Base-by-base conservation (phyloP, 805 yeast genomes). In the Candida pini region DNA sequence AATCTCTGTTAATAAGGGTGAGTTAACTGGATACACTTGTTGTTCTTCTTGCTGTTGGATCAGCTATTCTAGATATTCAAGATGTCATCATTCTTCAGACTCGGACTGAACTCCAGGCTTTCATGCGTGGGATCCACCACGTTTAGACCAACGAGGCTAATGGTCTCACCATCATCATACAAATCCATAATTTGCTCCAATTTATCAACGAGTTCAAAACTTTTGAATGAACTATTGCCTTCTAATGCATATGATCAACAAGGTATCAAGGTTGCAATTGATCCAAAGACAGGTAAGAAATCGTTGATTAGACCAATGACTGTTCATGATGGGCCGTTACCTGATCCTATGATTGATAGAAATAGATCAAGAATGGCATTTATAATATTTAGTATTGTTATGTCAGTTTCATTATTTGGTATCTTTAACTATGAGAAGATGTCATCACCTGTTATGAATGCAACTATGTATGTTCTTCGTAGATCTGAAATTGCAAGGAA, bases 361-460 rank as follows among this genome's bases (percentile, higher is more conserved):
- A 68, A 68, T 36, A 69, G 65, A 43, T 71, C 72, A 41, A 62
- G 78, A 36, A 49, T 64, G 16, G 74, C 76, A 37, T 80, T 88
- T 54, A 57, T 68, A 5, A 59, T 62, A 3, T 83, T 82, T 52
- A 59, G 71, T 30, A 56, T 64, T 10, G 60, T 71, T 33, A 76
- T 81, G 72, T 70, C 71, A 17, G 60, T 68, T 4, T 62, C 81
- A 2, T 60, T 81, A 31, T 64, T 71, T 20, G 71, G 84, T 20
- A 84, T 90, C 49, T 81, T 90, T 72, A 89, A 92, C 66, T 89
- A 90, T 61, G 98, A 92, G 57, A 89, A 88, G 56, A 78, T 88
- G 14, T 78, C 83, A 29, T 85, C 96, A 10, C 97, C 97, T 1
- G 73, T 90, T 39, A 82, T 90, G 48, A 74, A 82, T 26, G 89